Base-by-base conservation (phyloP, 2,329 filamentous ascomycete species). In the Coniochaeta sp. region DNA sequence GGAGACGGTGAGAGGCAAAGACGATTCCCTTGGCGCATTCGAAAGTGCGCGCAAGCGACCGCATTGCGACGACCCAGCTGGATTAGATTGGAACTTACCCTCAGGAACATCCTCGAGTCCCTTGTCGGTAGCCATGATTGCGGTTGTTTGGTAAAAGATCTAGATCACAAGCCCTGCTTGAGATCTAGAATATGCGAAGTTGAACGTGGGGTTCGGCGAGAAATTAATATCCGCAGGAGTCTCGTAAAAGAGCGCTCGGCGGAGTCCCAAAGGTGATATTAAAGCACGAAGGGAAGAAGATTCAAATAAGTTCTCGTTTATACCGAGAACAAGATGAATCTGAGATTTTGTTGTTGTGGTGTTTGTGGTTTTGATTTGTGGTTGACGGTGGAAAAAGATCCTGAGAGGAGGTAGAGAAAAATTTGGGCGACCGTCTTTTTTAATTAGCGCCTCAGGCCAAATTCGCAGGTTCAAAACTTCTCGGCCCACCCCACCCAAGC, bases 121-220 rank as follows among this genome's bases (percentile, higher is more conserved):
- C 86, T 96, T 96, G 73, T 91, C 90, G 77, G 89, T 88, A 91
- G 93, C 93, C 93, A 98, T 98, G 86, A 89, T 97, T 93, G 91
- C 88, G 88, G 81, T 83, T 80, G 72, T 58, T 64, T 67, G 71
- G 72, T 73, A 73, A 73, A 74, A 77, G 85, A 83, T 81, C 82
- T 81, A 85, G 84, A 87, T 84, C 88, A 86, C 89, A 91, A 89
- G 87, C 89, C 77, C 81, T 80, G 87, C 83, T 87, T 89, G 85
- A 82, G 85, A 91, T 83, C 88, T 86, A 86, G 81, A 79, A 73
- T 73, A 63, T 40, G 62, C 62, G 65, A 67, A 63, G 66, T 64
- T 70, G 71, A 70, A 73, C 72, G 73, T 72, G 74, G 74, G 74
- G 74, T 63, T 47, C 14, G 63, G 60, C 58, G 63, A 63, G 60